These are phyloP conservation scores for Lolium multiflorum DNA, from an alignment of 176 grass and related monocot genomes.

Conservation along the genomic window DNA sequence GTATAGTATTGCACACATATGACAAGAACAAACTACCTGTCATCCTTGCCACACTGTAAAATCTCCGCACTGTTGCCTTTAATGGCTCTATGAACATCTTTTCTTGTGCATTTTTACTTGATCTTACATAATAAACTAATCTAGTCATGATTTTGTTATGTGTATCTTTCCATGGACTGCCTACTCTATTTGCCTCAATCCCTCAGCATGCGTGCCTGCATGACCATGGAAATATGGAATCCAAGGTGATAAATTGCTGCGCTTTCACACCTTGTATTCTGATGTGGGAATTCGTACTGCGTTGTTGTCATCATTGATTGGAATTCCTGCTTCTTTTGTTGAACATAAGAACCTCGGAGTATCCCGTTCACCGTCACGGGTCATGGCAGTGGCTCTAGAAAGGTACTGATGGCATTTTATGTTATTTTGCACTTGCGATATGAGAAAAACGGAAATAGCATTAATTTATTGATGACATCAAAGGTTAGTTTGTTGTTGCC, in stretches of 20 bases:
- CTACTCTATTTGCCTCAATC: neutral
- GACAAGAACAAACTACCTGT: too few species aligned
- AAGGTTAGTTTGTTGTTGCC: neutral
- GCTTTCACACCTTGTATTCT: neutral
- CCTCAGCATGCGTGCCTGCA: neutral
- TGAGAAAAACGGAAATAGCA: neutral
- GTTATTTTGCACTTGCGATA: neutral
- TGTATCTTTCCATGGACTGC: neutral
- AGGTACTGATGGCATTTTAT: neutral
- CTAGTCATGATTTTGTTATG: neutral
- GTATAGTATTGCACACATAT: neutral
- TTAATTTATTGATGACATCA: neutral
- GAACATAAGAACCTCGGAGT: neutral
- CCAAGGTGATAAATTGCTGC: neutral
- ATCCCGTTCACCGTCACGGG: neutral
- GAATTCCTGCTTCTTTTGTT: neutral
- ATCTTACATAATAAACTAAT: neutral
- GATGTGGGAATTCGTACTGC: neutral
- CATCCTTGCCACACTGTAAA: neutral
- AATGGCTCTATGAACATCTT: neutral
- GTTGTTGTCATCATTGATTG: neutral
- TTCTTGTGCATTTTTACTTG: neutral
- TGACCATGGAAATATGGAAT: constrained; percentile 7
- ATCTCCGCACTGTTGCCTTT: neutral
- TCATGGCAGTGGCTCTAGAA: neutral